Evolutionary conservation across 2,329 filamentous ascomycete genomes (phyloP).

Genomic region (Orbilia quercus): DNA sequence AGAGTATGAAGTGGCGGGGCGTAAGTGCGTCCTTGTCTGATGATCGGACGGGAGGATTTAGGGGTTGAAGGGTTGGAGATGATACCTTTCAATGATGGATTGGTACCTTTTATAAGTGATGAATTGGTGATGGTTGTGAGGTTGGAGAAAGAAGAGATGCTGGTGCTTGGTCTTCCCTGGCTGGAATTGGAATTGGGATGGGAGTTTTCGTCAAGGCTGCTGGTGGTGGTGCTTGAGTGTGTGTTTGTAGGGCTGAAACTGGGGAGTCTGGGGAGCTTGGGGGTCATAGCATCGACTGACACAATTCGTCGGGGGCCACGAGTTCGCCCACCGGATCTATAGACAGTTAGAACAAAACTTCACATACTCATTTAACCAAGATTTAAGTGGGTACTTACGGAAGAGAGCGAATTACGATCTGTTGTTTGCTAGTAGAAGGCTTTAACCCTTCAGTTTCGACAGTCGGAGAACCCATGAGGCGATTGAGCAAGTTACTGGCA

Average conservation of each 20-base stretch:
- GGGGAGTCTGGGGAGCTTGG: not conserved
- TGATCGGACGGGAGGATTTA: slow-evolving; percentile 1
- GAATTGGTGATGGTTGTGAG: too few relatives aligned
- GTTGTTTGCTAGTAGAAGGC: not conserved
- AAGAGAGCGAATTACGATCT: slow-evolving; percentile 8
- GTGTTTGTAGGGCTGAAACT: not conserved
- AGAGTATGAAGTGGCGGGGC: not conserved
- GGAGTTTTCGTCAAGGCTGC: not conserved
- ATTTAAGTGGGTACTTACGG: slow-evolving; percentile 31
- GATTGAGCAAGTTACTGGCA: not conserved
- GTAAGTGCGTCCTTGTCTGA: slow-evolving; percentile 29
- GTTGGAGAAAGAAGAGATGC: not conserved
- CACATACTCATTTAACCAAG: not conserved
- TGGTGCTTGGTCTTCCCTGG: not conserved
- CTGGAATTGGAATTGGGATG: not conserved
- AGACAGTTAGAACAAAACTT: not conserved
- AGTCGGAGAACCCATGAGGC: not conserved
- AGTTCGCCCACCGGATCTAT: slow-evolving; percentile 31
- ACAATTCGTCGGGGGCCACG: slow-evolving; percentile 22
- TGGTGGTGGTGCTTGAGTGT: not conserved
- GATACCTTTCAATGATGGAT: not conserved
- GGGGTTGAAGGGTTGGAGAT: not conserved
- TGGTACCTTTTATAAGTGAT: too few relatives aligned
- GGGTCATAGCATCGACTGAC: slow-evolving; percentile 8
- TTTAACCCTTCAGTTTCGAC: not conserved